A percentile compares a stretch with the other conserved stretches of the same genome.
Evolutionary conservation across 1,284 basidiomycete genomes (phyloP).

Genomic region (Pseudozyma sp.): DNA sequence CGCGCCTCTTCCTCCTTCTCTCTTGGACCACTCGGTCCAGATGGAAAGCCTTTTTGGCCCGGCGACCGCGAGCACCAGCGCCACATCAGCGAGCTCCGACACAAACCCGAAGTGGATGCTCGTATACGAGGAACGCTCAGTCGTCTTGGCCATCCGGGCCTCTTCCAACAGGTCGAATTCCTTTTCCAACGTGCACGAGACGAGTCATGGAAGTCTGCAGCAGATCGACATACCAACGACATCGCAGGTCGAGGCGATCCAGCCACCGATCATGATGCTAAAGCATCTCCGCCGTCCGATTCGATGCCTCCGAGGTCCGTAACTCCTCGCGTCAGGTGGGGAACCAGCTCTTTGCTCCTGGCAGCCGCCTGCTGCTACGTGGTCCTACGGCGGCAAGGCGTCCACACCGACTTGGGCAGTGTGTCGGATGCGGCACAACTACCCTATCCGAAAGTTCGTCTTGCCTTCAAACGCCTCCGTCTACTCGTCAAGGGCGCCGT

Average conservation of each 20-base stretch:
- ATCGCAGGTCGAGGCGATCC: too few relatives aligned
- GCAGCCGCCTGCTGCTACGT: slow-evolving; percentile 49
- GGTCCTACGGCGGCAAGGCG: slow-evolving; percentile 31
- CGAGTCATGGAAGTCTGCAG: slow-evolving; percentile 18
- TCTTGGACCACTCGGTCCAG: not conserved
- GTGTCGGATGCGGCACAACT: slow-evolving; percentile 29
- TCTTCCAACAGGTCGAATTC: slow-evolving; percentile 30
- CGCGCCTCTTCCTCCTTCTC: slow-evolving; percentile 5
- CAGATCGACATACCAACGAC: not conserved
- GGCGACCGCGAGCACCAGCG: slow-evolving; percentile 17
- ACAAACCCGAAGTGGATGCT: slow-evolving; percentile 36
- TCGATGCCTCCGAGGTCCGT: slow-evolving; percentile 3
- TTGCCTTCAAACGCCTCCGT: slow-evolving; percentile 20
- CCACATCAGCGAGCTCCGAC: slow-evolving; percentile 1
- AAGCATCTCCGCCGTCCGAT: too few relatives aligned
- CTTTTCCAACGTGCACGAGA: slow-evolving; percentile 33
- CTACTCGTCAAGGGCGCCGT: slow-evolving; percentile 21
- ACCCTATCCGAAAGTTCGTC: slow-evolving; percentile 9
- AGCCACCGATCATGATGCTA: not conserved
- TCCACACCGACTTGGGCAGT: slow-evolving; percentile 21
- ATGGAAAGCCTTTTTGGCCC: slow-evolving; percentile 10
- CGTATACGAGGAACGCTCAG: slow-evolving; percentile 20
- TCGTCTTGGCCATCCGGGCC: slow-evolving; percentile 14
- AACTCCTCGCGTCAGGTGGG: slow-evolving; percentile 31
- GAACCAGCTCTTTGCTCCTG: slow-evolving; percentile 15